Evolutionary conservation across 345 rosid species (phyloP), one percentile per base, ranked within the genome.

Genomic region (Rhizophora apiculata): DNA sequence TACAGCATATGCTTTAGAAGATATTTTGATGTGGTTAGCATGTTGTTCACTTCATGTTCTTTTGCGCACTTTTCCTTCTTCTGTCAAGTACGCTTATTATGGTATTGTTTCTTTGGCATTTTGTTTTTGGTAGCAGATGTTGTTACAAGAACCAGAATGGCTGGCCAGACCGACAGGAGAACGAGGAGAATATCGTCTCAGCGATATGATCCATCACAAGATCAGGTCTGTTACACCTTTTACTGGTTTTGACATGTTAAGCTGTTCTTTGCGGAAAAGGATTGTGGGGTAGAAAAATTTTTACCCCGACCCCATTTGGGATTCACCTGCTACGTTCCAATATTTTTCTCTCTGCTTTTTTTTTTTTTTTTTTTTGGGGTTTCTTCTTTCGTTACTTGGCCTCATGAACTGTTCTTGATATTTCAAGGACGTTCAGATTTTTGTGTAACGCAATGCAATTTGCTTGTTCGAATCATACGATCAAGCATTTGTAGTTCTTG

Each of bases 151-250:
- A 11, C 69, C 31, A 58, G 76, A 52, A 20, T 37, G 53, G 69
- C 30, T 51, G 68, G 69, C 59, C 58, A 67, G 62, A 58, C 22
- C 26, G 75, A 63, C 66, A 65, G 22, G 82, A 77, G 78, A 71
- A 30, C 75, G 15, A 80, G 81, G 60, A 75, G 78, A 78, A 26
- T 26, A 5, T 39, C 79, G 9, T 68, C 78, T 34, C 77, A 19
- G 11, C 60, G 71, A 29, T 22, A 51, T 56, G 67, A 72, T 68
- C 52, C 77, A 21, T 73, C 83, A 6, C 69, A 65, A 13, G 87
- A 84, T 73, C 87, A 84, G 85, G 87, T 81, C 39, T 22, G 76
- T 63, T 3, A 3, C 19, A 6, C 48, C 26, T 59, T 24, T 21
- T 6, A 27, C 7, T 18, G 26, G 26, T 59, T 22, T n/a, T 56